Percentiles rank a stretch among this genome's conserved stretches.
phyloP scores from a whole-genome alignment of 2,329 filamentous ascomycete genomes.

The Alternaria conjuncta region DNA sequence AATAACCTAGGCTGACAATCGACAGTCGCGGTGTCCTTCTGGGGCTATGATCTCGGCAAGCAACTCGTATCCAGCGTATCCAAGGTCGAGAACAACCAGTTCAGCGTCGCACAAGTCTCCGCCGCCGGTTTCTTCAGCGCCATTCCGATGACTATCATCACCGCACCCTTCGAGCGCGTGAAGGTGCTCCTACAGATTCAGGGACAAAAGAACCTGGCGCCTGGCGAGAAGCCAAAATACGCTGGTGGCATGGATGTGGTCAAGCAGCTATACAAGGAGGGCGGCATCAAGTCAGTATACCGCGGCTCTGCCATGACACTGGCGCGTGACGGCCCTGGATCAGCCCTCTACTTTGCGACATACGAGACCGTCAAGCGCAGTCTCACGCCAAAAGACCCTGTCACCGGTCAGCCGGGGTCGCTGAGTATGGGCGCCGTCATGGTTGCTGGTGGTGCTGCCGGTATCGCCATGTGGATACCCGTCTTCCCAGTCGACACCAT shows the following conservation, averaged over 20 bases:
- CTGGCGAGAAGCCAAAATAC: conserved; percentile 93
- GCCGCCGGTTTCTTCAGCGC: conserved; percentile 93
- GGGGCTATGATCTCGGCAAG: conserved; percentile 96
- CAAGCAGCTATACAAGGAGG: conserved; percentile 88
- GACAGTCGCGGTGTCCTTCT: conserved; percentile 70
- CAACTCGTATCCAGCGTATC: conserved; percentile 76
- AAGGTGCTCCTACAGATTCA: conserved; percentile 99
- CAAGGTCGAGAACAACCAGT: conserved; percentile 70
- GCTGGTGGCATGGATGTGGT: conserved; percentile 87
- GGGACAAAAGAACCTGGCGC: conserved; percentile 82
- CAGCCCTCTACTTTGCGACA: conserved; percentile 93
- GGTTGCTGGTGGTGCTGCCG: conserved; percentile 85
- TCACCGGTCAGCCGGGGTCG: conserved; percentile 73
- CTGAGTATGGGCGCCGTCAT: conserved; percentile 84
- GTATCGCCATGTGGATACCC: conserved; percentile 98
- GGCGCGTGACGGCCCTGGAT: conserved; percentile 90
- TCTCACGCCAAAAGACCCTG: conserved; percentile 81
- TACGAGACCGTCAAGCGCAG: conserved; percentile 94
- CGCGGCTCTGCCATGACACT: conserved; percentile 89
- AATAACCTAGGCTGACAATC: conserved; percentile 6
- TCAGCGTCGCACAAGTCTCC: conserved; percentile 85
- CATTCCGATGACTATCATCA: conserved; percentile 96
- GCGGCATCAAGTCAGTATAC: conserved; percentile 90
- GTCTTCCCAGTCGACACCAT: conserved; percentile 98
- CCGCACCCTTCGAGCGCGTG: conserved; percentile 98